These are phyloP conservation scores for Puya raimondii DNA, from an alignment of 176 grass and related monocot genomes.

Conservation along the genomic window DNA sequence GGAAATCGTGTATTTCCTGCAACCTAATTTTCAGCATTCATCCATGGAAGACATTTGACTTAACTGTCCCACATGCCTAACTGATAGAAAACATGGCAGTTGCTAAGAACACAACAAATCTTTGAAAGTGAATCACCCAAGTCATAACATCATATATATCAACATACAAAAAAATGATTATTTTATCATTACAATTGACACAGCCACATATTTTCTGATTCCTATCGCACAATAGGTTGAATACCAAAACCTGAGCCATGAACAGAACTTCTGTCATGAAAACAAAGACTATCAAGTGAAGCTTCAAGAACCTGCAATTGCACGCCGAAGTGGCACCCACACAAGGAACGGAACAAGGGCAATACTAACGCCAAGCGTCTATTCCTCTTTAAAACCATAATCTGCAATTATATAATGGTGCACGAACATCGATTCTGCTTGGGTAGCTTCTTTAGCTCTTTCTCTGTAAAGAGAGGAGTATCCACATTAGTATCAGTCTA, in stretches of 20 bases:
- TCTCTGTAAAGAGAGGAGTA: background rate
- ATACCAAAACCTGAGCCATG: background rate
- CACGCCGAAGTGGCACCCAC: background rate
- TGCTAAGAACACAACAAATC: background rate
- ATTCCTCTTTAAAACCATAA: background rate
- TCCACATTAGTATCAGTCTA: background rate
- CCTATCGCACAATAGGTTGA: background rate
- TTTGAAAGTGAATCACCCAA: background rate
- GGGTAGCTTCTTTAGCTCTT: background rate
- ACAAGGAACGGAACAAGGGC: background rate
- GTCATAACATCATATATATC: background rate
- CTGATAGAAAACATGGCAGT: background rate
- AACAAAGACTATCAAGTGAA: background rate
- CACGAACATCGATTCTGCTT: conserved; percentile 7
- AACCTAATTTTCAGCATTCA: background rate
- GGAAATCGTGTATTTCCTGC: too few species aligned
- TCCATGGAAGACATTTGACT: background rate
- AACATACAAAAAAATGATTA: background rate
- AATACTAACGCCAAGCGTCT: background rate
- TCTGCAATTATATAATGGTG: background rate
- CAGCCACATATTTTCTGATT: background rate
- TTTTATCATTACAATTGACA: background rate
- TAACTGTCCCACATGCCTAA: background rate
- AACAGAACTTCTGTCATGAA: background rate
- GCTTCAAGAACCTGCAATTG: background rate